Base-by-base conservation (phyloP, 495 filamentous ascomycete genomes). In the Aspergillus cavernicola region DNA sequence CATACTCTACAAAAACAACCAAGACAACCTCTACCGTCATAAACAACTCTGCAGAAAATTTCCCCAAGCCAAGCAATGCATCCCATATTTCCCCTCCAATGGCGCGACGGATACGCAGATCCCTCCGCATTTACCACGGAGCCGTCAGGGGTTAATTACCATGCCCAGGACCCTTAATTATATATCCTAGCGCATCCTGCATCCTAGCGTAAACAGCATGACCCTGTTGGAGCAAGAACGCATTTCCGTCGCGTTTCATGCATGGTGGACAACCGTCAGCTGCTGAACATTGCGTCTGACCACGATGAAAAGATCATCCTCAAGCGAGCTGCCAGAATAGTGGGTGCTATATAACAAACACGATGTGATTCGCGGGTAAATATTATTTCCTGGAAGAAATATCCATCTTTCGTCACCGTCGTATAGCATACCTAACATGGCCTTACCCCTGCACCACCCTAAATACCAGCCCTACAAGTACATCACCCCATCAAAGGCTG, bases 21-120 rank as follows among this genome's bases (percentile, higher is more conserved):
- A n/a, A n/a, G n/a, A n/a, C n/a, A n/a, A n/a, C n/a, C n/a, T n/a
- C n/a, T n/a, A n/a, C n/a, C n/a, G n/a, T n/a, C n/a, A n/a, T n/a
- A n/a, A 29, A 29, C 5, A 29, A 29, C 26, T 29, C 4, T 46
- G 1, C 44, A 47, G 38, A 32, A 38, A 40, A 18, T 31, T 51
- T 29, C 49, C 49, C 37, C 49, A 29, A 26, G 37, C 37, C 37
- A 42, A 52, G 49, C 10, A 18, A 42, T 10, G 12, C 24, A 22
- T 4, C 23, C 36, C 35, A 22, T 32, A 15, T 42, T 52, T 52
- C 37, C 26, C 49, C 49, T 32, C 49, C 24, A 52, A 52, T 52
- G 10, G 48, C 48, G 11, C 15, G 35, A 15, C 38, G 16, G 38
- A 22, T 24, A 2, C 29, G 6, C 6, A n/a, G n/a, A 16, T 5